Base-by-base conservation (phyloP, 257 asterid species). In the Salvia splendens region DNA sequence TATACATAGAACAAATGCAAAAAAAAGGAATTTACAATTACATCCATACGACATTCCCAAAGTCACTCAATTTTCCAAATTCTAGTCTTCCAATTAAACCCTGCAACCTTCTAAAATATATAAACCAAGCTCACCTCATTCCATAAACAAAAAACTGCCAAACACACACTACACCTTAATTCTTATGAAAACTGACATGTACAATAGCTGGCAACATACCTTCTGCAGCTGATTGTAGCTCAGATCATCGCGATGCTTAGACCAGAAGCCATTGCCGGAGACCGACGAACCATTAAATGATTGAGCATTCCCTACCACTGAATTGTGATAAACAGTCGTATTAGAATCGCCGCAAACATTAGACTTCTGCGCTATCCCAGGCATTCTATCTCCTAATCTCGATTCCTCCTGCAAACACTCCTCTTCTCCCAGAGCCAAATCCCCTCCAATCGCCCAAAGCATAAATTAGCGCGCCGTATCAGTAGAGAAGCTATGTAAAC, bases 221-320 rank as follows among this genome's bases (percentile, higher is more conserved):
- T 94, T 87, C 84, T 88, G 89, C 52, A 94, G 88, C 87, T 84
- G 96, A 47, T 75, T 85, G 80, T 70, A 77, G 86, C 86, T 79
- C 69, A 89, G 65, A 64, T 82, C 96, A 41, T 78, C 89, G 3
- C 80, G 77, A 35, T 87, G 87, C 67, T 81, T 82, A 16, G 96
- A 85, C 97, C 99, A 91, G 80, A 91, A 86, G 30, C 86, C 92
- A 78, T 85, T 79, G 73, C 68, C 61, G 54, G 85, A 69, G 71
- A 81, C 66, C 50, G 83, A 66, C 56, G 86, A 68, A 10, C 73
- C 84, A 72, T 75, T 64, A 32, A 65, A 68, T 14, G 82, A 67
- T 35, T 74, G 77, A 55, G 77, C 87, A 60, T 80, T 77, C 20
- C 73, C 83, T 51, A 41, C 56, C 81, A 74, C 69, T 59, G 82